Evolutionary conservation across 2,329 filamentous ascomycete species (phyloP).

Genomic region (Zarea fungicola): DNA sequence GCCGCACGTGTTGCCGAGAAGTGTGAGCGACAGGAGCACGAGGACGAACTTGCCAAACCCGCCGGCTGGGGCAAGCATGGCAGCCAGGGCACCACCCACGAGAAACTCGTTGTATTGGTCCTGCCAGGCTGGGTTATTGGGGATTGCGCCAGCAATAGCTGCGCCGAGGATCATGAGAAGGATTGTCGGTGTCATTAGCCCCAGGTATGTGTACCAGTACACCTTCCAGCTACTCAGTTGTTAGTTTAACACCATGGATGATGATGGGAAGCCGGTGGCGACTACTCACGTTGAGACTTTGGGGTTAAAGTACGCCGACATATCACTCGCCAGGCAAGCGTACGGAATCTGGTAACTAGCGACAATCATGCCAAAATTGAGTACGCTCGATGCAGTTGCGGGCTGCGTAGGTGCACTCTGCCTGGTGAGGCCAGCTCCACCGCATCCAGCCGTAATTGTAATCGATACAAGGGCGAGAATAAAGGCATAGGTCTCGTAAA

Average conservation of each 20-base stretch:
- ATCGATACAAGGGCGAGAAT: conserved; percentile 51
- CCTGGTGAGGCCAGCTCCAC: conserved; percentile 42
- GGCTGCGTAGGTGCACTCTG: conserved; percentile 39
- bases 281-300: conserved; percentile 43
- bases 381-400: conserved; percentile 39
- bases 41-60: conserved; percentile 59
- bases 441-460: conserved; percentile 49
- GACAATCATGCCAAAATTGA: conserved; percentile 56
- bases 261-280: background rate
- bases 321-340: conserved; percentile 53
- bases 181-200: conserved; percentile 49
- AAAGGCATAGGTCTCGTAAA: conserved; percentile 54
- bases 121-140: conserved; percentile 49
- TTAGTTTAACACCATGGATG: background rate
- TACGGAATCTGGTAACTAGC: conserved; percentile 61
- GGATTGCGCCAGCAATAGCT: conserved; percentile 56
- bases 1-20: conserved; percentile 55
- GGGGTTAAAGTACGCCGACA: conserved; percentile 56
- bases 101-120: conserved; percentile 47
- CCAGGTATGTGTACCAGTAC: conserved; percentile 52
- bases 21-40: conserved; percentile 51
- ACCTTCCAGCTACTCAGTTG: conserved; percentile 32
- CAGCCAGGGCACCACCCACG: conserved; percentile 54
- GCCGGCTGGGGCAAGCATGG: conserved; percentile 52
- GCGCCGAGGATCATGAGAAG: conserved; percentile 59